A percentile compares a stretch with the other conserved stretches of the same genome.
phyloP scores from a whole-genome alignment of 108 stramenopile genomes.

The Nitzschia inconspicua region DNA sequence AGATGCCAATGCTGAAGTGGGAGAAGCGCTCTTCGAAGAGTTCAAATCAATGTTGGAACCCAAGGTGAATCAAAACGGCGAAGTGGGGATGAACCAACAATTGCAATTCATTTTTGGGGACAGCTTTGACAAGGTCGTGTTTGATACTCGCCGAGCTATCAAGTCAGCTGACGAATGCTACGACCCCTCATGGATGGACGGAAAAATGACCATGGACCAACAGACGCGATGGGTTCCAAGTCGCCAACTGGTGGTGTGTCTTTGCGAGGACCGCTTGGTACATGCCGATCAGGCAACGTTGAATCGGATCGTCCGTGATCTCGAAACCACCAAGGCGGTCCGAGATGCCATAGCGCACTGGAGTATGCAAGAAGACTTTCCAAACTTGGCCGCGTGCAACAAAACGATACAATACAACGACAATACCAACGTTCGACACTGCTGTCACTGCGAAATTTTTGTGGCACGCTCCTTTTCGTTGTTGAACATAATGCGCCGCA shows the following conservation, averaged over 20 bases:
- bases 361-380: not conserved
- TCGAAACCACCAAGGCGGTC: constrained; percentile 3
- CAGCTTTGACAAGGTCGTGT: not conserved
- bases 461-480: constrained; percentile 14
- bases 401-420: not conserved
- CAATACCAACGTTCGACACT: not conserved
- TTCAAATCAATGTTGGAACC: constrained; percentile 17
- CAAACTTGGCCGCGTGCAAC: not conserved
- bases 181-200: constrained; percentile 12
- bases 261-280: constrained; percentile 13
- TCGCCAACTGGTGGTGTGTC: constrained; percentile 12
- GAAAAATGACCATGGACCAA: too few relatives aligned
- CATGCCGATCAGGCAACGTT: not conserved
- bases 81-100: too few relatives aligned
- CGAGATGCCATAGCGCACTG: constrained; percentile 3
- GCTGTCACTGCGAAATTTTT: constrained; percentile 19
- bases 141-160: not conserved
- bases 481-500: not conserved
- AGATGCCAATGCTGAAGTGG: constrained; percentile 14
- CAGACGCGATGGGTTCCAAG: too few relatives aligned
- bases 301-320: constrained; percentile 1
- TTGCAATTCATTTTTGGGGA: not conserved
- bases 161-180: not conserved
- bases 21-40: constrained; percentile 7
- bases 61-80: too few relatives aligned